Conservation (phyloP, 768 basidiomycete genomes). For the Trametes maxima region DNA sequence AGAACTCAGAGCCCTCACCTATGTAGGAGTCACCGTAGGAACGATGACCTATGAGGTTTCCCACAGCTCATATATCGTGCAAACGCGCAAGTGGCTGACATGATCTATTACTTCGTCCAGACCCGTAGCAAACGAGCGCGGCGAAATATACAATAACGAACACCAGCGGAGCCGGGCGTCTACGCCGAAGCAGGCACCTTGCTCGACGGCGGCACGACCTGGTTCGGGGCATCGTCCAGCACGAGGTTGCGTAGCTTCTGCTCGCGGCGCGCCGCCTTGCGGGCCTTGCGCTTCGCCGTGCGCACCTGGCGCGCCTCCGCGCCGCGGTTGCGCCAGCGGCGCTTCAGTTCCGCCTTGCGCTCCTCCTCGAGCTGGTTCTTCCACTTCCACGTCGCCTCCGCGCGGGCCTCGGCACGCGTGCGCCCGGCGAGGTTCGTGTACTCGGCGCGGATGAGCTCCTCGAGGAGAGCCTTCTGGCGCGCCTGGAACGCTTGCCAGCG, state of each 20-base stretch:
- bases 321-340: conserved; percentile 48
- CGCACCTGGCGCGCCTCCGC: conserved; percentile 30
- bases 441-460: conserved; percentile 50
- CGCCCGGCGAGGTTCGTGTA: conserved; percentile 61
- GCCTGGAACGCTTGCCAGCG: conserved; percentile 67
- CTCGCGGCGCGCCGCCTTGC: conserved; percentile 8
- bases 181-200: conserved; percentile 7
- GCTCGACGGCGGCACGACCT: conserved; percentile 30
- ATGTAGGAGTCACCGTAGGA: no score
- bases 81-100: no score
- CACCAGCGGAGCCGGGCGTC: neutral
- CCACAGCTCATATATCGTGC: no score
- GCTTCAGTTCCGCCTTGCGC: conserved; percentile 61
- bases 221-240: conserved; percentile 34
- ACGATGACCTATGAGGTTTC: no score
- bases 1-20: no score
- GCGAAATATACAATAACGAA: conserved; percentile 2
- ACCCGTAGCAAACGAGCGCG: neutral
- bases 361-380: conserved; percentile 59
- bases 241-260: conserved; percentile 35
- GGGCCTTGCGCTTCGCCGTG: conserved; percentile 24
- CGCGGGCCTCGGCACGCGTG: conserved; percentile 60
- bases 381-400: conserved; percentile 79
- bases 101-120: conserved; percentile 13
- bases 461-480: conserved; percentile 51